These are phyloP conservation scores for Candida sp. DNA, from an alignment of 1,139 yeast species.

Conservation along the genomic window DNA sequence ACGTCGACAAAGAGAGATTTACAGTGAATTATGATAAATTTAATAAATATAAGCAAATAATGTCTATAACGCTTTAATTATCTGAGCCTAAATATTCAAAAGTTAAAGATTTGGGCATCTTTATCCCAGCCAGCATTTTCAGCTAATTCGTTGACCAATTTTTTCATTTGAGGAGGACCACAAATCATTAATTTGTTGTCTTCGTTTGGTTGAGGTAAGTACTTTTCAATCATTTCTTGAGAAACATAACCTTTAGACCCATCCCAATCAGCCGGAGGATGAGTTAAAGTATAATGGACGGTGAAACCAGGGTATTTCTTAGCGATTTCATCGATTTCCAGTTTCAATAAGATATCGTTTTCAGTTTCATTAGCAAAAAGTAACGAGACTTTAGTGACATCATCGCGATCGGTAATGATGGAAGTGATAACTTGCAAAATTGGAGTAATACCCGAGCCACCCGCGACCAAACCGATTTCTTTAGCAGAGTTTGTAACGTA, in stretches of 20 bases:
- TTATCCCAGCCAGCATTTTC: constrained; percentile 63
- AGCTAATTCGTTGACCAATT: constrained; percentile 44
- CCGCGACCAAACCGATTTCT: constrained; percentile 70
- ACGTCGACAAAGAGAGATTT: neutral
- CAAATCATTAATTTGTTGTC: constrained; percentile 61
- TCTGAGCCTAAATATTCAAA: neutral
- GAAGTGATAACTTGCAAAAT: constrained; percentile 65
- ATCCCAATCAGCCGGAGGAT: constrained; percentile 42
- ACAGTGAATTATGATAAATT: neutral
- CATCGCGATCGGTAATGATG: constrained; percentile 66
- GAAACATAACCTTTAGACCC: constrained; percentile 62
- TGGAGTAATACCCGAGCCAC: constrained; percentile 83
- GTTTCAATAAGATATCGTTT: constrained; percentile 67
- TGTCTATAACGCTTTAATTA: neutral
- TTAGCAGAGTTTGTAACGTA: constrained; percentile 59
- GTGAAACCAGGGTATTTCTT: constrained; percentile 57
- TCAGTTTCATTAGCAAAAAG: constrained; percentile 71
- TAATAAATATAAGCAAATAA: neutral
- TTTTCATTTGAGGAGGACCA: constrained; percentile 76
- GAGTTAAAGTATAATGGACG: constrained; percentile 38
- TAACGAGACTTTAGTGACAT: constrained; percentile 54
- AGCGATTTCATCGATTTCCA: constrained; percentile 67
- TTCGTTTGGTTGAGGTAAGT: constrained; percentile 47
- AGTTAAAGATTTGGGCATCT: constrained; percentile 22
- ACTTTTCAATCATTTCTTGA: constrained; percentile 49